Conservation (phyloP, 1,139 yeast species). For the Suhomyces kunorum region DNA sequence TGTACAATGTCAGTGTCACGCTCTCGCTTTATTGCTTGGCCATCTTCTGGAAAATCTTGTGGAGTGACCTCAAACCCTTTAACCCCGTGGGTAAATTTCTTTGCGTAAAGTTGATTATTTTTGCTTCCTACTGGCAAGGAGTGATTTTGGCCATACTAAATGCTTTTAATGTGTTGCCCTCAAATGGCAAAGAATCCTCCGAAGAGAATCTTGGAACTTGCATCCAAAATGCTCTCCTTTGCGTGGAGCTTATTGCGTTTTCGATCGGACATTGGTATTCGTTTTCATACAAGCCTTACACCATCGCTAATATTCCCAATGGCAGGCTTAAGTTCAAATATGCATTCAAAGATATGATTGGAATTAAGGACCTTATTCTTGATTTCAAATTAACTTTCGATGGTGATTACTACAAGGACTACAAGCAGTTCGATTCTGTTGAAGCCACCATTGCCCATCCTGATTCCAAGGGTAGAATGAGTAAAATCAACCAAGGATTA, state of each 20-base stretch:
- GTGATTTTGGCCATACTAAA: slow-evolving; percentile 64
- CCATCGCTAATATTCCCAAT: slow-evolving; percentile 59
- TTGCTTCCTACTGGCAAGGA: slow-evolving; percentile 98
- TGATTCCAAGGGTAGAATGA: slow-evolving; percentile 61
- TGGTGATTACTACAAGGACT: slow-evolving; percentile 74
- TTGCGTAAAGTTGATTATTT: slow-evolving; percentile 88
- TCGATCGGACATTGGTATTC: slow-evolving; percentile 88
- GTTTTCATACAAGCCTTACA: slow-evolving; percentile 75
- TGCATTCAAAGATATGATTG: slow-evolving; percentile 78
- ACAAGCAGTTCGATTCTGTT: slow-evolving; percentile 79
- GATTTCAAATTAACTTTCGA: slow-evolving; percentile 71
- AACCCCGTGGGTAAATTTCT: slow-evolving; percentile 90
- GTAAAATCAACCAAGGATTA: slow-evolving; percentile 79
- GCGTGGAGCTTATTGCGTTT: slow-evolving; percentile 83
- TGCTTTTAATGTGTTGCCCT: slow-evolving; percentile 50
- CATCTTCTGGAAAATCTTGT: slow-evolving; percentile 86
- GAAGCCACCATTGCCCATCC: slow-evolving; percentile 73
- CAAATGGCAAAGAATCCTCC: slow-evolving; percentile 9
- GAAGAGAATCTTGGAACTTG: slow-evolving; percentile 49
- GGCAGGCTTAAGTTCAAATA: slow-evolving; percentile 60
- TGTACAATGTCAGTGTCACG: slow-evolving; percentile 80
- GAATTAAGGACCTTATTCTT: slow-evolving; percentile 68
- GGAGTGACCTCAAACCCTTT: slow-evolving; percentile 73
- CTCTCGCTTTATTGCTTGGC: slow-evolving; percentile 83
- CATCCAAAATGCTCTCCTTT: slow-evolving; percentile 77